Percentiles rank a stretch among this genome's conserved stretches.
phyloP scores from a whole-genome alignment of 2,329 filamentous ascomycete genomes.

The Rhynchosporium graminicola region DNA sequence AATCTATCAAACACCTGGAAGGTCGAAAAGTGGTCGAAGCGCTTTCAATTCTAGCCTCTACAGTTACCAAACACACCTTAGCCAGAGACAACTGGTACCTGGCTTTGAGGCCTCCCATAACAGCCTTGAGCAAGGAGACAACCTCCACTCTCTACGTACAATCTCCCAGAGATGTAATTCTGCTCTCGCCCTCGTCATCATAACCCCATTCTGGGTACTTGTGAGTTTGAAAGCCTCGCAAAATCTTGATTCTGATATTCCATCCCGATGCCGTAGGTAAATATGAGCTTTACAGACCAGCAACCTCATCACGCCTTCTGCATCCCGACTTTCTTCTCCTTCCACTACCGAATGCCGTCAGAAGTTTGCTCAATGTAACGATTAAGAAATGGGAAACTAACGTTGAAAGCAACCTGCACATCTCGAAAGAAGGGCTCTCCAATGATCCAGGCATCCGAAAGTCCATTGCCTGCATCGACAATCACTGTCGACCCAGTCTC shows the following conservation, averaged over 20 bases:
- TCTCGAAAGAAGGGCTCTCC: slow-evolving; percentile 35
- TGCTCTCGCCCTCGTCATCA: not conserved
- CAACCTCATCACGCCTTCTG: slow-evolving; percentile 3
- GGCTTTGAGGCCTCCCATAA: not conserved
- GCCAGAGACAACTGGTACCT: not conserved
- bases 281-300: not conserved
- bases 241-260: not conserved
- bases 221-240: not conserved
- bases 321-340: slow-evolving; percentile 18
- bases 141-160: not conserved
- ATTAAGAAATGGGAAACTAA: slow-evolving; percentile 17
- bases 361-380: not conserved
- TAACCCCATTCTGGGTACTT: not conserved
- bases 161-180: not conserved
- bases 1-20: too few species aligned
- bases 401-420: slow-evolving; percentile 33
- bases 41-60: too few species aligned
- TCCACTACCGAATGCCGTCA: slow-evolving; percentile 16
- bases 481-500: slow-evolving; percentile 1
- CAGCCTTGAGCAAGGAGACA: not conserved
- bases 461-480: slow-evolving; percentile 19
- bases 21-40: too few species aligned
- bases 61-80: not conserved
- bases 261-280: too few species aligned
- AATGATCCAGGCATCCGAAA: slow-evolving; percentile 30